phyloP scores from a whole-genome alignment of 495 filamentous ascomycete species.

The Penicillium lagena region DNA sequence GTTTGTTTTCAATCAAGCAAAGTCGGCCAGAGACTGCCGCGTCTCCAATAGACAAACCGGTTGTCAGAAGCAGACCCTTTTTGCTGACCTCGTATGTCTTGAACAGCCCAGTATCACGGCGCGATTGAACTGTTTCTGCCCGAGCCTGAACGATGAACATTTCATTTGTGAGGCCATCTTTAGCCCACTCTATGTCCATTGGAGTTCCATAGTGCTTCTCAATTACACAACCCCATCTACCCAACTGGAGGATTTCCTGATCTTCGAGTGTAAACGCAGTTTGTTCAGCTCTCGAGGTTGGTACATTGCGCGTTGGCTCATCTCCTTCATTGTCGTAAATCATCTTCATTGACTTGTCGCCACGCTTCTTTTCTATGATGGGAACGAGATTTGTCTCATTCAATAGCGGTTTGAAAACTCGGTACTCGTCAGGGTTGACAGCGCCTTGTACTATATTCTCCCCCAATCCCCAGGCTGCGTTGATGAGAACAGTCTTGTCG shows the following conservation, averaged over 20 bases:
- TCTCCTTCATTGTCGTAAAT: constrained; percentile 7
- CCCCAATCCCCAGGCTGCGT: constrained; percentile 30
- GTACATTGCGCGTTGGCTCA: constrained; percentile 23
- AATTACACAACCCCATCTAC: constrained; percentile 28
- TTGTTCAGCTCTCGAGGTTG: constrained; percentile 28
- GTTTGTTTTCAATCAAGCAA: constrained; percentile 21
- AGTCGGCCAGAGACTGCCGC: constrained; percentile 26
- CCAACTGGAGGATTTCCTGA: constrained; percentile 25
- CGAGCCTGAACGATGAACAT: constrained; percentile 32
- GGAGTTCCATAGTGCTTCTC: constrained; percentile 28
- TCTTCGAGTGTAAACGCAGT: constrained; percentile 20
- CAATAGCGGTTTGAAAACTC: constrained; percentile 26
- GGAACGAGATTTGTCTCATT: neutral
- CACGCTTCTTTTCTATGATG: constrained; percentile 10
- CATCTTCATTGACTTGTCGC: constrained; percentile 12
- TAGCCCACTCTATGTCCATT: constrained; percentile 37
- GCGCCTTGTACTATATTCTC: constrained; percentile 31
- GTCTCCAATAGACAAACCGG: constrained; percentile 22
- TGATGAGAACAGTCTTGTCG: constrained; percentile 29
- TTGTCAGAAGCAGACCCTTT: constrained; percentile 18
- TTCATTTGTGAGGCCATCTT: constrained; percentile 24
- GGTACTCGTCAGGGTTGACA: constrained; percentile 32
- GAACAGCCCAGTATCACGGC: constrained; percentile 14
- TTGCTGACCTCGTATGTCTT: constrained; percentile 22
- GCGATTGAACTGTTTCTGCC: constrained; percentile 31